Evolutionary conservation across 106 monocot genomes (phyloP).

Genomic region (Apostasia shenzhenica): DNA sequence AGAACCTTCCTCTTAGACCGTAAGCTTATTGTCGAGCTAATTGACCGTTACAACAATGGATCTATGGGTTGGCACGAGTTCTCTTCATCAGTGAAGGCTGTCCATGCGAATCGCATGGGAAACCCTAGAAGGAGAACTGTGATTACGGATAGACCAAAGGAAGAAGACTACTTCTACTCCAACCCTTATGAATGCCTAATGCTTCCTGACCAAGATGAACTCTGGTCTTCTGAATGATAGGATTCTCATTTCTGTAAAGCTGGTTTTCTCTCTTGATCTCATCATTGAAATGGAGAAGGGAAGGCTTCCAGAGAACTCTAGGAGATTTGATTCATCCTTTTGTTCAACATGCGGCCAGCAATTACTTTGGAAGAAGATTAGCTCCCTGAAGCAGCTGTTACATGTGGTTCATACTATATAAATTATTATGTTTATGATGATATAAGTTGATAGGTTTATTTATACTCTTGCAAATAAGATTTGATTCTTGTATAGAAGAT

Average conservation of each 20-base stretch:
- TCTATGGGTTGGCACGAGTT: constrained; percentile 76
- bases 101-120: constrained; percentile 60
- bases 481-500: constrained; percentile 11
- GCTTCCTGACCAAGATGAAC: constrained; percentile 17
- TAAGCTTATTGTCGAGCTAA: constrained; percentile 58
- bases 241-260: neutral
- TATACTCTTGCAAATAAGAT: constrained; percentile 2
- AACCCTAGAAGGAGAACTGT: constrained; percentile 41
- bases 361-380: no score
- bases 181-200: constrained; percentile 86
- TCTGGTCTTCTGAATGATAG: constrained; percentile 8
- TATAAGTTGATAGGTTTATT: constrained; percentile 7
- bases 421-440: neutral
- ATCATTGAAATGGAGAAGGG: no score
- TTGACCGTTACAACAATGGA: constrained; percentile 56
- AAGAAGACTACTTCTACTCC: constrained; percentile 95
- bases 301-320: no score
- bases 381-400: no score
- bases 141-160: constrained; percentile 79
- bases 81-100: constrained; percentile 53
- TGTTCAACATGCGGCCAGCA: no score
- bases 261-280: neutral
- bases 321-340: no score
- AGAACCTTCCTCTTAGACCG: constrained; percentile 64
- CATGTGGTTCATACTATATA: no score